Conservation (phyloP, 352 stramenopile genomes). For the Phytophthora meadii region DNA sequence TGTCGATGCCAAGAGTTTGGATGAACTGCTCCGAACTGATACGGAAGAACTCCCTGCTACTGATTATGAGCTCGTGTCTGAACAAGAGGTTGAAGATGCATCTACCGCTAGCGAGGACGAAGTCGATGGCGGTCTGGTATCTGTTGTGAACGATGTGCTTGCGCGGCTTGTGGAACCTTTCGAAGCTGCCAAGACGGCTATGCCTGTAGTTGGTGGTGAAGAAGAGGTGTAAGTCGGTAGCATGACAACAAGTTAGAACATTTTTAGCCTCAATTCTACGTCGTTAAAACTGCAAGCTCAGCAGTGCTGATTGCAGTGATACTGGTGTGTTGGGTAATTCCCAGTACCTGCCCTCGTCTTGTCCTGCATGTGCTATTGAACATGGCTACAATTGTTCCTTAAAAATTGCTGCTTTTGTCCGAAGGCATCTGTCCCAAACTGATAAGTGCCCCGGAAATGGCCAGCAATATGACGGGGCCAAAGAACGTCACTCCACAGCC, state of each 20-base stretch:
- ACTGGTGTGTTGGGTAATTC: too few species aligned
- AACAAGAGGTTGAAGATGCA: slow-evolving; percentile 5
- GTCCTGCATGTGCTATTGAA: not conserved
- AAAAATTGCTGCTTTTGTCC: slow-evolving; percentile 16
- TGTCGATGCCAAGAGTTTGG: not conserved
- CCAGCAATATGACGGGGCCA: not conserved
- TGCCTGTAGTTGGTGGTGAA: slow-evolving; percentile 12
- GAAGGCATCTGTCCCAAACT: not conserved
- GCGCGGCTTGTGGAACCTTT: slow-evolving; percentile 38
- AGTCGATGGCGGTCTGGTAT: slow-evolving; percentile 22
- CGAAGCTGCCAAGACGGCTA: slow-evolving; percentile 28
- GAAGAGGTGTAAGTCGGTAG: slow-evolving; percentile 19
- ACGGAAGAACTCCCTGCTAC: slow-evolving; percentile 4
- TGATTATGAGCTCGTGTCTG: slow-evolving; percentile 2
- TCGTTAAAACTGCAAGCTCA: too few species aligned
- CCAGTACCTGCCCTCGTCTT: too few species aligned
- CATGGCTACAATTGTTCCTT: slow-evolving; percentile 8
- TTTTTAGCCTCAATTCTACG: not conserved
- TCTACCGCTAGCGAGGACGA: slow-evolving; percentile 7
- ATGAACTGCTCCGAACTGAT: slow-evolving; percentile 7
- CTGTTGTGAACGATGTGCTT: slow-evolving; percentile 39
- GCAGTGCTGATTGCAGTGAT: too few species aligned
- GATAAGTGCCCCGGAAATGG: slow-evolving; percentile 11
- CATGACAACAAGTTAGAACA: slow-evolving; percentile 2
- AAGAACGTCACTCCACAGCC: slow-evolving; percentile 1